These are phyloP conservation scores for Jaenimonas drosophilae DNA, from an alignment of 208 protist genomes.

Conservation along the genomic window DNA sequence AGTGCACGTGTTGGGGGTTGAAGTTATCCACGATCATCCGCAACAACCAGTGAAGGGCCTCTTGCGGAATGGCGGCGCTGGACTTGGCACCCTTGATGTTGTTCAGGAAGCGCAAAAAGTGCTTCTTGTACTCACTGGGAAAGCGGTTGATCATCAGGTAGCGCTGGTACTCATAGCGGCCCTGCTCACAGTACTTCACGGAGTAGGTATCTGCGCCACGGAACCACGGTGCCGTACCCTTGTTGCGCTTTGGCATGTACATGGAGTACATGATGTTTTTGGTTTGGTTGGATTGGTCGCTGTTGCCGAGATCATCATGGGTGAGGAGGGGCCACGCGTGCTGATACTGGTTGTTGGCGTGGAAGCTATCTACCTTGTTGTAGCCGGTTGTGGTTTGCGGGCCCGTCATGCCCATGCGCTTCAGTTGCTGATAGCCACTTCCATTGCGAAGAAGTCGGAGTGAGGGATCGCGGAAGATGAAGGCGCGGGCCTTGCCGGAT, in stretches of 20 bases:
- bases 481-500: constrained; percentile 69
- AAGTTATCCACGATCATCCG: constrained; percentile 92
- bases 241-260: constrained; percentile 90
- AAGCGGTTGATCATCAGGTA: constrained; percentile 90
- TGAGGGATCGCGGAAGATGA: constrained; percentile 71
- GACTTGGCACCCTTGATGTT: constrained; percentile 41
- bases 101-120: constrained; percentile 71
- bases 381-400: constrained; percentile 38
- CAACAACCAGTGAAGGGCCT: constrained; percentile 88
- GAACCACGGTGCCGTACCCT: constrained; percentile 87
- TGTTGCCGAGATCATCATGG: constrained; percentile 86
- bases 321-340: constrained; percentile 85
- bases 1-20: constrained; percentile 89
- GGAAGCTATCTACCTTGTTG: constrained; percentile 62
- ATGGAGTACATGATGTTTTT: constrained; percentile 85
- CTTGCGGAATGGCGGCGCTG: constrained; percentile 51
- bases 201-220: constrained; percentile 88
- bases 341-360: constrained; percentile 80
- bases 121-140: constrained; percentile 88
- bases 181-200: constrained; percentile 88
- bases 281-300: constrained; percentile 84
- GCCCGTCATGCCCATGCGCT: constrained; percentile 67
- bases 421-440: constrained; percentile 50
- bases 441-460: constrained; percentile 59
- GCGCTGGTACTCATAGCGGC: constrained; percentile 87